These are phyloP conservation scores for Agarophyton chilense DNA, from an alignment of 23 red algal species.

Conservation along the genomic window DNA sequence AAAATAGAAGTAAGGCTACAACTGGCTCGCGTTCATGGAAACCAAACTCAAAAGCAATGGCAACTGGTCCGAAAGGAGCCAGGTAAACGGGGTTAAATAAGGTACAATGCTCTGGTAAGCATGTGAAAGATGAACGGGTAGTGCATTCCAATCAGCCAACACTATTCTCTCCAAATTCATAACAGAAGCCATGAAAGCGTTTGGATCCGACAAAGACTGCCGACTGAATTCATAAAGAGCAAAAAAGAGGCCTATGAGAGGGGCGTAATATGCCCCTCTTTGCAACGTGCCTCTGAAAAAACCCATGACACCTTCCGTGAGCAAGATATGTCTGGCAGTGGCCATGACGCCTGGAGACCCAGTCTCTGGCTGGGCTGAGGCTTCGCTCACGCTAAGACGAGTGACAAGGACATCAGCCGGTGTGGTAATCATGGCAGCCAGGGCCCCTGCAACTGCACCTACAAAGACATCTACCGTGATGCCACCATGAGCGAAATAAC, in stretches of 20 bases:
- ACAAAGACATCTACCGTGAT: constrained; percentile 48
- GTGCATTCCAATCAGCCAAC: constrained; percentile 25
- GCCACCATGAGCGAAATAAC: constrained; percentile 22
- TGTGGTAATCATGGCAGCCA: constrained; percentile 86
- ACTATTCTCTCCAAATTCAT: not conserved
- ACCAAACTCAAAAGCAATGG: constrained; percentile 39
- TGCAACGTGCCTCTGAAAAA: constrained; percentile 72
- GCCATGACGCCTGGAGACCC: constrained; percentile 30
- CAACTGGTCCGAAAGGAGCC: constrained; percentile 41
- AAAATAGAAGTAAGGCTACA: not conserved
- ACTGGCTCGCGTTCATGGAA: not conserved
- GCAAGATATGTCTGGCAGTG: constrained; percentile 36
- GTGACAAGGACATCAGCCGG: constrained; percentile 86
- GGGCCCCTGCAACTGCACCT: constrained; percentile 63
- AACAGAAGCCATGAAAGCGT: not conserved
- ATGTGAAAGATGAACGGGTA: constrained; percentile 17
- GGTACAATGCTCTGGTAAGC: constrained; percentile 22
- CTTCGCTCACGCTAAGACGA: constrained; percentile 40
- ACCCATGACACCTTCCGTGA: constrained; percentile 42
- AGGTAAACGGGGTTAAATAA: constrained; percentile 6
- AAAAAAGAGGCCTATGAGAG: constrained; percentile 87
- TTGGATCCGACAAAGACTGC: constrained; percentile 56
- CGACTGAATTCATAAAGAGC: constrained; percentile 75
- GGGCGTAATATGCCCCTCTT: constrained; percentile 76
- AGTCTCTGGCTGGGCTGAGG: not conserved